phyloP scores from a whole-genome alignment of 202 grass and related monocot genomes.

The Carex sylvatica region DNA sequence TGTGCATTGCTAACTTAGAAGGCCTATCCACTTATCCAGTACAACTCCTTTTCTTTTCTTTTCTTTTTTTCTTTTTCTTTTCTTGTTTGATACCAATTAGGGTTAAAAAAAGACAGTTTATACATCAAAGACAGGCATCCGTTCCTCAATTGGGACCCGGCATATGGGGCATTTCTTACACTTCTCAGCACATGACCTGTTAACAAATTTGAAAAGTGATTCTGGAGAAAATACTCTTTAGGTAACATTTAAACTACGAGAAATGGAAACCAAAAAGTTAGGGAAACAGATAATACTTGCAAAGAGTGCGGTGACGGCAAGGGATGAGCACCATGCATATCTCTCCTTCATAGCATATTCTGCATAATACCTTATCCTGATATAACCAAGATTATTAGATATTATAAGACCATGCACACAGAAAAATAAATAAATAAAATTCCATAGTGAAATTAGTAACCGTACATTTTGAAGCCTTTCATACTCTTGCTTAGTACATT shows the following conservation, averaged over 20 bases:
- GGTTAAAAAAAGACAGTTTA: conserved; percentile 55
- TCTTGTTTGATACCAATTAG: conserved; percentile 39
- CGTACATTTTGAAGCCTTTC: conserved; percentile 97
- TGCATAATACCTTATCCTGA: conserved; percentile 97
- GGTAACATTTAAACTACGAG: neutral
- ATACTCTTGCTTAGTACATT: conserved; percentile 88
- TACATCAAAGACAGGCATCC: conserved; percentile 89
- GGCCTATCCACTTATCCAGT: neutral
- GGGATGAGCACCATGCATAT: conserved; percentile 90
- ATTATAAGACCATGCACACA: neutral
- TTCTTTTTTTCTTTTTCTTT: conserved; percentile 3
- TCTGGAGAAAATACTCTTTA: conserved; percentile 6
- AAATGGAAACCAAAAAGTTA: neutral
- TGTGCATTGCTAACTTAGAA: conserved; percentile 8
- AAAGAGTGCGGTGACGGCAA: conserved; percentile 89
- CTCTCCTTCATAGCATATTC: conserved; percentile 94
- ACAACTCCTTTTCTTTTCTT: conserved; percentile 1
- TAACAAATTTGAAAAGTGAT: conserved; percentile 23
- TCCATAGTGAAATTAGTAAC: conserved; percentile 8
- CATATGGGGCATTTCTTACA: conserved; percentile 99
- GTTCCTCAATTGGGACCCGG: conserved; percentile 72
- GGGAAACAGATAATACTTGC: conserved; percentile 65
- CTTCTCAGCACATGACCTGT: conserved; percentile 72
- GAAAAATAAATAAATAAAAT: conserved; percentile 9
- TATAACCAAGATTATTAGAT: conserved; percentile 12